Percentiles rank a stretch among this genome's conserved stretches.
These are phyloP conservation scores for Myrica gale DNA, from an alignment of 306 rosid species.

Conservation along the genomic window DNA sequence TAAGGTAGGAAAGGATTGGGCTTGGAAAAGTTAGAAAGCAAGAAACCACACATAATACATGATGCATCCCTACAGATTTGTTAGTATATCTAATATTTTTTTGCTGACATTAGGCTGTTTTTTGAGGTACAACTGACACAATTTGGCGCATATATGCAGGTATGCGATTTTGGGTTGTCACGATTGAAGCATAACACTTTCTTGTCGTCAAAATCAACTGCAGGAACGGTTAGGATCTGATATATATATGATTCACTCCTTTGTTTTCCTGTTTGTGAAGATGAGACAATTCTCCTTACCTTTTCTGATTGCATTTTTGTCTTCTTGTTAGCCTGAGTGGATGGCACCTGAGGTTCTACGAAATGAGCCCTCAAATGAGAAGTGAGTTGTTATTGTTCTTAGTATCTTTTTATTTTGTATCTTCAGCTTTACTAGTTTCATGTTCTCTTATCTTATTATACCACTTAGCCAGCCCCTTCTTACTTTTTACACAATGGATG, in stretches of 20 bases:
- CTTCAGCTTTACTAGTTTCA: conserved; percentile 6
- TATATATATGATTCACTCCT: conserved; percentile 5
- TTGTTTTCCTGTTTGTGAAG: conserved; percentile 16
- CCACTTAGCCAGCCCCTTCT: background rate
- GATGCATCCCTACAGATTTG: background rate
- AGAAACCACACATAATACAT: background rate
- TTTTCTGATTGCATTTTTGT: conserved; percentile 34
- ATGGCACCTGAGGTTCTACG: conserved; percentile 99
- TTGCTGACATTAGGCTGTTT: too few relatives aligned
- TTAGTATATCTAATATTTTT: background rate
- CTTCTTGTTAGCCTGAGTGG: conserved; percentile 88
- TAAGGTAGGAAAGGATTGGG: background rate
- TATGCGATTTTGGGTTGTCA: conserved; percentile 95
- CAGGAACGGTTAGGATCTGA: conserved; percentile 90
- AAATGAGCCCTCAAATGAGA: conserved; percentile 97
- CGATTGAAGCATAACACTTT: conserved; percentile 96
- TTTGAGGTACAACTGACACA: background rate
- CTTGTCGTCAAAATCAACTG: conserved; percentile 97
- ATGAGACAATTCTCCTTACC: conserved; percentile 25
- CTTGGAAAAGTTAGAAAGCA: background rate
- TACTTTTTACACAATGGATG: background rate
- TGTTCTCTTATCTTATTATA: background rate
- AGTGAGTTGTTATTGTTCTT: conserved; percentile 44
- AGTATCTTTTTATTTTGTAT: conserved; percentile 2
- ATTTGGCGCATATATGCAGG: conserved; percentile 40